Conservation (phyloP, 2,329 filamentous ascomycete genomes). For the Arthrobotrys entomopaga region DNA sequence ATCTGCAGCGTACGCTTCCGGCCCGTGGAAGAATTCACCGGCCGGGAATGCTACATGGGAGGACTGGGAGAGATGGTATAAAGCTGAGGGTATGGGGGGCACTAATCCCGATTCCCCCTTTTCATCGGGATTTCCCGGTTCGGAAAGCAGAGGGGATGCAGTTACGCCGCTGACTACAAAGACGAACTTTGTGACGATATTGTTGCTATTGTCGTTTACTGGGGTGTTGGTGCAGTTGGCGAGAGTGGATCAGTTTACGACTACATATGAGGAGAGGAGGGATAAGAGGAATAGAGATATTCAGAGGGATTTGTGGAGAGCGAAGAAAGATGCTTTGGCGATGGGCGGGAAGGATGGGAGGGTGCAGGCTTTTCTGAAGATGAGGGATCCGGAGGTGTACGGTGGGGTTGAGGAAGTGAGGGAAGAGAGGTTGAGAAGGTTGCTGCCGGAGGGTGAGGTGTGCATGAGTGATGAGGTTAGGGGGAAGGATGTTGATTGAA, state of each 20-base stretch:
- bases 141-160: conserved; percentile 61
- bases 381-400: conserved; percentile 69
- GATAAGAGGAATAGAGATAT: conserved; percentile 74
- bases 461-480: conserved; percentile 64
- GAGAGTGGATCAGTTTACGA: conserved; percentile 52
- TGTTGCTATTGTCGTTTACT: conserved; percentile 69
- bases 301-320: conserved; percentile 70
- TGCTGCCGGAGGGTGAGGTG: conserved; percentile 65
- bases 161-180: conserved; percentile 62
- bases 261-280: conserved; percentile 67
- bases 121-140: conserved; percentile 3
- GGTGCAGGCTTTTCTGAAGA: conserved; percentile 79
- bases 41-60: conserved; percentile 92
- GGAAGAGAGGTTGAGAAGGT: conserved; percentile 64
- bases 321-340: conserved; percentile 67
- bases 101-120: not conserved
- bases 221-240: conserved; percentile 51
- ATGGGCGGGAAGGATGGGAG: conserved; percentile 71
- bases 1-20: conserved; percentile 59
- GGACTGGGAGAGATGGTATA: conserved; percentile 88
- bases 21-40: conserved; percentile 64
- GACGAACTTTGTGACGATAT: conserved; percentile 68
- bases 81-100: conserved; percentile 64
- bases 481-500: conserved; percentile 13
- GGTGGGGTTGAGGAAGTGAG: conserved; percentile 61